Base-by-base conservation (phyloP, 2,329 filamentous ascomycete genomes). In the Pyrenophora graminea region DNA sequence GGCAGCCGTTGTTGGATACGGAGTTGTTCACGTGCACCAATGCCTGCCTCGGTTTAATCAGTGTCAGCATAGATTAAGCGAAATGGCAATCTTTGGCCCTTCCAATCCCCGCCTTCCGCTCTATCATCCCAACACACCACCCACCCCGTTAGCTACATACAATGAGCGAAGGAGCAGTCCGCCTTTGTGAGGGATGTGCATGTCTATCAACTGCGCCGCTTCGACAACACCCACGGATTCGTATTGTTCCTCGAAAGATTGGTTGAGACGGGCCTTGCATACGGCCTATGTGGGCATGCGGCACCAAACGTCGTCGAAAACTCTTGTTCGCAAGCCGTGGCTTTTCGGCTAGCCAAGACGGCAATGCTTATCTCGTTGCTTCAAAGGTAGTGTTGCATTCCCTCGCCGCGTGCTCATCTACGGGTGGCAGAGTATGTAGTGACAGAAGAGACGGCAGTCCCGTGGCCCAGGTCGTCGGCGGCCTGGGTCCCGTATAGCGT, bases 71-170 rank as follows among this genome's bases (percentile, higher is more conserved):
- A 15, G 10, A 13, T 39, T 53, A 53, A 38, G 30, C 40, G 51
- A 41, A 6, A 38, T 27, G 49, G 13, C 39, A 19, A 50, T 39
- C 41, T 21, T 17, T 17, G 15, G 18, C 17, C 39, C 40, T 37
- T 45, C 51, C 51, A 53, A 45, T 53, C 46, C 51, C 38, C 46
- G 30, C n/a, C 37, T 17, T 25, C 39, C 40, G 30, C 32, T 44
- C 38, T 51, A 46, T 53, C 51, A 51, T 27, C 30, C 27, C 18
- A 40, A 40, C 34, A 30, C 39, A 33, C 37, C 27, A 30, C 25
- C 25, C 27, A 12, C 5, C 6, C 37, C 39, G 21, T 49, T 17
- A 49, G 40, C 39, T 34, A 6, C 23, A 25, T 34, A 6, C 23
- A 25, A 25, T 9, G 2, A 25, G 23, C 18, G n/a, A 23, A 10